phyloP scores from a whole-genome alignment of 805 yeast species.

The Cyberlindnera galapagoensis region DNA sequence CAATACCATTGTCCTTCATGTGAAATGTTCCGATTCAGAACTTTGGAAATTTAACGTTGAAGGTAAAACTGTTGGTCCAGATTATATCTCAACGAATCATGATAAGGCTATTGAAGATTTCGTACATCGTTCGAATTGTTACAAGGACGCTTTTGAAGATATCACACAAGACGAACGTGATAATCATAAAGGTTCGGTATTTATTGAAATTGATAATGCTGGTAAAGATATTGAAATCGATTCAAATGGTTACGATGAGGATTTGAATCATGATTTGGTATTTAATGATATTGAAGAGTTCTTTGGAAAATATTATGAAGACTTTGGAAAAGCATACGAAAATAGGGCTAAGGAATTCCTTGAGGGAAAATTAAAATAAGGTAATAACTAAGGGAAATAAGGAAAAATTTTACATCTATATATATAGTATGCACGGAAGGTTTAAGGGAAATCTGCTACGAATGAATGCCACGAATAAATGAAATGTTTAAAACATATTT shows the following conservation, averaged over 20 bases:
- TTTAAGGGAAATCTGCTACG: too few species aligned
- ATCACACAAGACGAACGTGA: constrained; percentile 29
- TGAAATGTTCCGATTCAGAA: constrained; percentile 47
- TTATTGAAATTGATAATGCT: constrained; percentile 17
- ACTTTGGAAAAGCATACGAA: constrained; percentile 28
- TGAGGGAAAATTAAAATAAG: too few species aligned
- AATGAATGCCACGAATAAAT: too few species aligned
- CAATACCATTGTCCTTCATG: constrained; percentile 50
- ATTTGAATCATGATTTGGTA: constrained; percentile 14
- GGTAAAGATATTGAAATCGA: constrained; percentile 18
- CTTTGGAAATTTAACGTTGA: constrained; percentile 55
- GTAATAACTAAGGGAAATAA: too few species aligned
- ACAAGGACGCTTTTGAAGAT: constrained; percentile 35
- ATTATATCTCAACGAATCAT: constrained; percentile 48
- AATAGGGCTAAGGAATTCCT: constrained; percentile 23
- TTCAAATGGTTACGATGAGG: constrained; percentile 18
- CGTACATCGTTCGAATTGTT: constrained; percentile 46
- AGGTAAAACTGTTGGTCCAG: constrained; percentile 56
- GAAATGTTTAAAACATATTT: too few species aligned
- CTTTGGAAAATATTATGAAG: constrained; percentile 27
- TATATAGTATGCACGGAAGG: too few species aligned
- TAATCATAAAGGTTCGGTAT: constrained; percentile 12
- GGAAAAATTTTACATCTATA: too few species aligned
- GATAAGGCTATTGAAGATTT: constrained; percentile 53
- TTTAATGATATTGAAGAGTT: constrained; percentile 25